Percentiles rank a stretch among this genome's conserved stretches.
Conservation (phyloP, 1,284 basidiomycete genomes). For the Sphagnurus paluster region DNA sequence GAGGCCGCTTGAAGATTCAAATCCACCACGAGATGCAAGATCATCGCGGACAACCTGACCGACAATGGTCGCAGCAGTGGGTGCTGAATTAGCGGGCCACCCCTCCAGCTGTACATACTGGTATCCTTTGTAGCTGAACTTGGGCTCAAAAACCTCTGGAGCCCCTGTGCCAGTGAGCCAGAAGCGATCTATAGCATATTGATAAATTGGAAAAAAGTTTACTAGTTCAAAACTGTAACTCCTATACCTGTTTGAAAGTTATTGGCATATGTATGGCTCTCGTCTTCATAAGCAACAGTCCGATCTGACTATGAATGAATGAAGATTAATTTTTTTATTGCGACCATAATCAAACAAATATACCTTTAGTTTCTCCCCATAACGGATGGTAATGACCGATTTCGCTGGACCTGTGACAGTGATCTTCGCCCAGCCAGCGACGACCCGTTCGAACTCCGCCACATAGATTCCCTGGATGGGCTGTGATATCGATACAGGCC, state of each 20-base stretch:
- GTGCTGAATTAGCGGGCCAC: slow-evolving; percentile 20
- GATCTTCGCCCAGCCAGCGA: slow-evolving; percentile 26
- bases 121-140: slow-evolving; percentile 26
- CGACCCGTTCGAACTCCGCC: slow-evolving; percentile 25
- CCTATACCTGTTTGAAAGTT: slow-evolving; percentile 23
- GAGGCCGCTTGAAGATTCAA: slow-evolving; percentile 17
- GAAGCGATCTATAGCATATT: slow-evolving; percentile 19
- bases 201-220: not conserved
- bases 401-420: slow-evolving; percentile 25
- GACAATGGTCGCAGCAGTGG: slow-evolving; percentile 19
- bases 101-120: slow-evolving; percentile 23
- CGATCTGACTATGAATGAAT: slow-evolving; percentile 7
- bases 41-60: slow-evolving; percentile 24
- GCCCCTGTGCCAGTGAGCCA: slow-evolving; percentile 25
- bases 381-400: slow-evolving; percentile 26
- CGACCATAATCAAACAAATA: too few species aligned
- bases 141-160: slow-evolving; percentile 22
- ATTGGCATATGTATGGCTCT: slow-evolving; percentile 20
- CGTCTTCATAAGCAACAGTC: slow-evolving; percentile 12
- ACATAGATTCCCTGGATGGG: slow-evolving; percentile 25
- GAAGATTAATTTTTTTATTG: too few species aligned
- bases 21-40: slow-evolving; percentile 16
- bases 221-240: not conserved
- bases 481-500: slow-evolving; percentile 23
- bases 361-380: slow-evolving; percentile 28